A percentile compares a stretch with the other conserved stretches of the same genome.
phyloP scores from a whole-genome alignment of 495 filamentous ascomycete genomes.

The Evansstolkia leycettana region DNA sequence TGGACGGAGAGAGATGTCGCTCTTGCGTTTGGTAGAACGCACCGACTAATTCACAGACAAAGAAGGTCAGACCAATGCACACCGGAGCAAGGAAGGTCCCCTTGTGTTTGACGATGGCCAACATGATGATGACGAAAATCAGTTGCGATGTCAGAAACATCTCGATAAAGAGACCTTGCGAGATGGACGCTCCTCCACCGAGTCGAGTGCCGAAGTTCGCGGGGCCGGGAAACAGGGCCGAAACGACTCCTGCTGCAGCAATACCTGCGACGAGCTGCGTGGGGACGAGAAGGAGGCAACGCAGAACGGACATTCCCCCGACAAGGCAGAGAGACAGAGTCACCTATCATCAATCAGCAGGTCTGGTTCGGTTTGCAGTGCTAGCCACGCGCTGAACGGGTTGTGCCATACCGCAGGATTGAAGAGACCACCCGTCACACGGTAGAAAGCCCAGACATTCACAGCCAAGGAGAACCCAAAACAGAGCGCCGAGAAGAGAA shows the following conservation, averaged over 20 bases:
- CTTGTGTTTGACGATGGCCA: conserved; percentile 75
- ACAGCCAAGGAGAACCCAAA: conserved; percentile 69
- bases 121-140: conserved; percentile 69
- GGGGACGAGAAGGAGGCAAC: conserved; percentile 36
- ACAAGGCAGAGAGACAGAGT: conserved; percentile 45
- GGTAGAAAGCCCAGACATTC: conserved; percentile 81
- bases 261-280: conserved; percentile 49
- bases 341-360: conserved; percentile 24
- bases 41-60: conserved; percentile 58
- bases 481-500: conserved; percentile 58
- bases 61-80: conserved; percentile 62
- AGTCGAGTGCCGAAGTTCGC: conserved; percentile 51
- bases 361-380: not conserved
- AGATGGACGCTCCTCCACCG: conserved; percentile 40
- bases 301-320: conserved; percentile 40
- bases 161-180: conserved; percentile 67
- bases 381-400: not conserved
- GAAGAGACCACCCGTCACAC: conserved; percentile 68
- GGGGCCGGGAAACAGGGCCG: conserved; percentile 47
- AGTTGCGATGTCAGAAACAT: conserved; percentile 69
- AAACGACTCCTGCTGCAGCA: conserved; percentile 48
- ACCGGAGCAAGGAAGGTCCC: conserved; percentile 68
- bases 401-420: conserved; percentile 68
- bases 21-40: conserved; percentile 5
- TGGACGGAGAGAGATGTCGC: not conserved